These are phyloP conservation scores for Botrytis sinoallii DNA, from an alignment of 2,329 filamentous ascomycete species.

Conservation along the genomic window DNA sequence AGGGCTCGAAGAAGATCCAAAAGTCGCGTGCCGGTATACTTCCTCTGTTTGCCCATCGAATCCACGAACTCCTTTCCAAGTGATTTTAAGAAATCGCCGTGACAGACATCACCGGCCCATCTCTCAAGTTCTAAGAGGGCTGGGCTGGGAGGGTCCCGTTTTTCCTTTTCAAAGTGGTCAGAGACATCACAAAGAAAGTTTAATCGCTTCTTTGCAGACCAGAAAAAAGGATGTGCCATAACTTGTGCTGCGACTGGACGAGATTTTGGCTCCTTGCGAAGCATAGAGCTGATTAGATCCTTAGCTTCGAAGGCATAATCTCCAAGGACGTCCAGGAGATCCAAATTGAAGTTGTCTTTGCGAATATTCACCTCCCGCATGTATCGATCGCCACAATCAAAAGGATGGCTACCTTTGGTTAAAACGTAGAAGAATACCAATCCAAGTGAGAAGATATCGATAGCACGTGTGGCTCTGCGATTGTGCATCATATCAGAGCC, in stretches of 20 bases:
- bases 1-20: conserved; percentile 85
- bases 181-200: conserved; percentile 94
- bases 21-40: conserved; percentile 82
- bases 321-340: conserved; percentile 70
- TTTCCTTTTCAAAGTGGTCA: conserved; percentile 93
- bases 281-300: conserved; percentile 82
- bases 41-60: conserved; percentile 87
- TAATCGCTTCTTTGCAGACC: conserved; percentile 83
- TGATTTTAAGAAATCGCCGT: conserved; percentile 72
- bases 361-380: conserved; percentile 98
- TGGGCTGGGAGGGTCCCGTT: conserved; percentile 73
- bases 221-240: conserved; percentile 95
- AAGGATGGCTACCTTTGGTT: conserved; percentile 87
- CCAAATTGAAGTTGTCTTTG: conserved; percentile 75
- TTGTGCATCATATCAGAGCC: conserved; percentile 57
- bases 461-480: conserved; percentile 86
- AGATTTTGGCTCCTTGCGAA: conserved; percentile 50
- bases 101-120: conserved; percentile 52
- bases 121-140: conserved; percentile 60
- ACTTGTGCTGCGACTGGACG: conserved; percentile 74
- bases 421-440: conserved; percentile 99
- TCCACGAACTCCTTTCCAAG: conserved; percentile 83
- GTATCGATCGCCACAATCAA: conserved; percentile 89
- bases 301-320: conserved; percentile 84
- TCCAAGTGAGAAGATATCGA: conserved; percentile 95